A percentile compares a stretch with the other conserved stretches of the same genome.
These are phyloP conservation scores for Lactifluus rugatus DNA, from an alignment of 768 basidiomycete species.

Conservation along the genomic window DNA sequence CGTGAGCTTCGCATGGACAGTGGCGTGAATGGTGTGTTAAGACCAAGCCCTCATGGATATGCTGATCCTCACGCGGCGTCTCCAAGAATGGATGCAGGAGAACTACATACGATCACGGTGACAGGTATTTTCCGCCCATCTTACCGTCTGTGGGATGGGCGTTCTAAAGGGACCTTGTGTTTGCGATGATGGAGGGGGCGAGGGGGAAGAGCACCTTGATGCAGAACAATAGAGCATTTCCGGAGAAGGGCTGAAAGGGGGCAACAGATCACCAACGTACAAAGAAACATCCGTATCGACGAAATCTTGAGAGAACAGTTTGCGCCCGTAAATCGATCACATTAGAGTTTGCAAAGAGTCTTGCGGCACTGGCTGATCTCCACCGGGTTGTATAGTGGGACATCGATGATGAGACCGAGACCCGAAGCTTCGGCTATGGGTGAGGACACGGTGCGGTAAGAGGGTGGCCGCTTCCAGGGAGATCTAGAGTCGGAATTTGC, in stretches of 20 bases:
- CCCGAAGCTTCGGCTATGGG: conserved; percentile 35
- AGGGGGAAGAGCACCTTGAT: neutral
- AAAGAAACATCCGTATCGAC: conserved; percentile 49
- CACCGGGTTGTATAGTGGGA: conserved; percentile 22
- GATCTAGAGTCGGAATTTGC: conserved; percentile 38
- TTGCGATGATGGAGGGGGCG: neutral
- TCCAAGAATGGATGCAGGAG: conserved; percentile 55
- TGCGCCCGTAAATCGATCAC: conserved; percentile 37
- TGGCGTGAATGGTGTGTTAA: conserved; percentile 55
- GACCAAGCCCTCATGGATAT: conserved; percentile 45
- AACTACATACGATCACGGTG: conserved; percentile 28
- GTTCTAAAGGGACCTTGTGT: neutral
- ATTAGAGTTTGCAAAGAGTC: conserved; percentile 21
- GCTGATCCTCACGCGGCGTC: conserved; percentile 51
- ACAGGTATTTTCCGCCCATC: neutral
- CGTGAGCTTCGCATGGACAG: conserved; percentile 47
- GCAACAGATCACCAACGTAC: conserved; percentile 26
- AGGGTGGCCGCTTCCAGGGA: conserved; percentile 28
- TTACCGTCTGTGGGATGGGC: neutral
- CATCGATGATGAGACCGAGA: conserved; percentile 42
- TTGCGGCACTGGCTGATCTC: conserved; percentile 1
- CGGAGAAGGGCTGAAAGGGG: neutral
- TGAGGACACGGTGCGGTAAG: conserved; percentile 37
- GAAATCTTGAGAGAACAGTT: conserved; percentile 46
- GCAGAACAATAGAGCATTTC: neutral